Base-by-base conservation (phyloP, 345 rosid genomes). In the Salix brachista region DNA sequence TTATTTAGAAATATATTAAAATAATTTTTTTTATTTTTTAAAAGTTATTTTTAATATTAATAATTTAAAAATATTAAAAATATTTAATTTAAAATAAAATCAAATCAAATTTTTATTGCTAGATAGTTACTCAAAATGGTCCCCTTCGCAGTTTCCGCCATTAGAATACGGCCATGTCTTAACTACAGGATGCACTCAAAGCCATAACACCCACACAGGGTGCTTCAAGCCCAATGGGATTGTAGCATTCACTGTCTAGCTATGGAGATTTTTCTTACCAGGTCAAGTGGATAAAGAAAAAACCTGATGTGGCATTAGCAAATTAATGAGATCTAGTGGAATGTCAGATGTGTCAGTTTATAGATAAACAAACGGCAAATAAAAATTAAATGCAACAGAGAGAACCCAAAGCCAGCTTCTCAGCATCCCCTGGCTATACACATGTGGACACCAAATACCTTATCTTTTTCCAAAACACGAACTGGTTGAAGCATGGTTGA, bases 291-390 rank as follows among this genome's bases (percentile, higher is more conserved):
- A 70, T 64, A 78, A n/a, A 69, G 11, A 37, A 2, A 5, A 52
- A 71, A 23, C 2, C 44, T 14, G 16, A n/a, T 18, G 69, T 77
- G 83, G 79, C 67, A 32, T 65, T 67, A 71, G 64, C 42, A 69
- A 48, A 26, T 54, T 62, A 75, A 69, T 54, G 74, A 83, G 74
- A 84, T 86, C 82, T 83, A 81, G 86, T 76, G 86, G 86, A 83
- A 83, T 88, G 86, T 88, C 87, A 85, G 85, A 75, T 0, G 9
- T 70, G 78, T 68, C 86, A 86, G 89, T 30, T 69, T 44, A 37
- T 39, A 52, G 84, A 81, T 71, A 76, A 78, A 79, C 69, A 34
- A 77, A 42, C 32, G 73, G 56, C 46, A 10, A 7, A 70, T 42
- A 50, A 72, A 50, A 32, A 70, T n/a, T 41, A 36, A 72, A 64